Conservation (phyloP, 176 grass and related monocot genomes). For the Aegilops umbellulata region DNA sequence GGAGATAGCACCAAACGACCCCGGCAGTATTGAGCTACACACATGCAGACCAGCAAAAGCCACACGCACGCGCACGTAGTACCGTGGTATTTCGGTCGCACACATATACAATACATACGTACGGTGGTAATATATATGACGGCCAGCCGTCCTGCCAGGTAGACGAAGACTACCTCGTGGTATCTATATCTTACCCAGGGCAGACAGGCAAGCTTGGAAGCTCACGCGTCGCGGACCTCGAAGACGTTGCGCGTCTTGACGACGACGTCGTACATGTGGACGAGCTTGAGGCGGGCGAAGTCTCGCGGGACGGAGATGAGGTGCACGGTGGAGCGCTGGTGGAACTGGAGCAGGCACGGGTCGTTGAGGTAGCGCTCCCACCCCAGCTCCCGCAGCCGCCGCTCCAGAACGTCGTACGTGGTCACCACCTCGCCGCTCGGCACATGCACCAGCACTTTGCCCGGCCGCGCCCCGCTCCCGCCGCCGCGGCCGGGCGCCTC, state of each 20-base stretch:
- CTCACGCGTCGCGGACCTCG: slow-evolving; percentile 65
- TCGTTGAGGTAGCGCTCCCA: slow-evolving; percentile 73
- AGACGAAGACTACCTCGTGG: not conserved
- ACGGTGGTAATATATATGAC: not conserved
- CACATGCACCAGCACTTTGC: slow-evolving; percentile 66
- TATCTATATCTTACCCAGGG: not conserved
- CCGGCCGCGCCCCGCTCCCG: not conserved
- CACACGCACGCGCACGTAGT: not conserved
- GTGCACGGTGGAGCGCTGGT: slow-evolving; percentile 75
- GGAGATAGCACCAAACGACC: not conserved
- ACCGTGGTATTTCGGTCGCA: not conserved
- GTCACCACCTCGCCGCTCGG: slow-evolving; percentile 69
- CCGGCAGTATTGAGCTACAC: not conserved
- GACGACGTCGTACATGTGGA: slow-evolving; percentile 91
- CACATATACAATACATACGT: slow-evolving; percentile 31
- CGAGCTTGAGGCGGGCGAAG: slow-evolving; percentile 60
- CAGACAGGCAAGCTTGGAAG: not conserved
- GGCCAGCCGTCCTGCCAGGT: not conserved
- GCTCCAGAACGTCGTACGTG: slow-evolving; percentile 66
- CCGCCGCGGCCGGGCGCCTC: not conserved
- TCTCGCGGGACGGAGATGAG: slow-evolving; percentile 75
- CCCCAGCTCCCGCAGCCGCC: slow-evolving; percentile 52
- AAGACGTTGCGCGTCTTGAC: slow-evolving; percentile 86
- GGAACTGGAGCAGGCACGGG: slow-evolving; percentile 77
- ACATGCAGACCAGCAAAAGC: not conserved